A percentile compares a stretch with the other conserved stretches of the same genome.
Conservation (phyloP, 257 asterid genomes). For the Phtheirospermum japonicum region DNA sequence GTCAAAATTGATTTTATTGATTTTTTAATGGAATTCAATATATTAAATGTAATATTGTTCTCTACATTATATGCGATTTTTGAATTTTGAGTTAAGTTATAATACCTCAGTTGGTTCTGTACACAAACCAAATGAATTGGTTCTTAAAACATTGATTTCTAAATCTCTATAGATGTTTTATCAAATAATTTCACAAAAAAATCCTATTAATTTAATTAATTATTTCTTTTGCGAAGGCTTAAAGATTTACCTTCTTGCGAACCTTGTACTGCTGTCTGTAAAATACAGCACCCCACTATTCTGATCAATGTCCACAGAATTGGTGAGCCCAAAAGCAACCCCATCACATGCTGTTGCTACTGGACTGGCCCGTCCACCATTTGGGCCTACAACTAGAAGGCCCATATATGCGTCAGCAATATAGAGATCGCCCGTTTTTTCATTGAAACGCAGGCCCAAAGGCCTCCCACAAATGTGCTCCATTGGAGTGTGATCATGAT, state of each 20-base stretch:
- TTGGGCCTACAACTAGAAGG: slow-evolving; percentile 83
- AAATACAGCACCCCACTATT: slow-evolving; percentile 48
- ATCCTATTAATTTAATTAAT: too few species aligned
- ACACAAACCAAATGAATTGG: too few species aligned
- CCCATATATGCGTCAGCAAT: slow-evolving; percentile 96
- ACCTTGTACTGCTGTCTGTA: slow-evolving; percentile 66
- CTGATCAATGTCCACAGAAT: slow-evolving; percentile 58
- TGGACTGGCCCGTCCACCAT: slow-evolving; percentile 82
- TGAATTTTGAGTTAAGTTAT: too few species aligned
- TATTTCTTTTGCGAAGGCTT: too few species aligned
- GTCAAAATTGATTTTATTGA: too few species aligned
- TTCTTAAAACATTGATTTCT: too few species aligned
- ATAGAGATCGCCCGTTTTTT: slow-evolving; percentile 74
- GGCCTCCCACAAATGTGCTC: slow-evolving; percentile 99
- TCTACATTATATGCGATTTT: too few species aligned
- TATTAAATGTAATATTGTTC: too few species aligned
- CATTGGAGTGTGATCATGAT: slow-evolving; percentile 28
- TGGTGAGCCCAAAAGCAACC: slow-evolving; percentile 46
- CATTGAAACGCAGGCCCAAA: slow-evolving; percentile 80
- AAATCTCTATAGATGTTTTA: too few species aligned
- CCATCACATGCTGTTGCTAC: slow-evolving; percentile 38
- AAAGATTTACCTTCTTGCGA: slow-evolving; percentile 58
- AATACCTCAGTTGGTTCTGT: too few species aligned
- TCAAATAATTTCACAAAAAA: too few species aligned
- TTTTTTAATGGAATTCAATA: too few species aligned